A percentile compares a stretch with the other conserved stretches of the same genome.
Conservation (phyloP, 2,329 filamentous ascomycete genomes). For the Aspergillus thermomutatus region DNA sequence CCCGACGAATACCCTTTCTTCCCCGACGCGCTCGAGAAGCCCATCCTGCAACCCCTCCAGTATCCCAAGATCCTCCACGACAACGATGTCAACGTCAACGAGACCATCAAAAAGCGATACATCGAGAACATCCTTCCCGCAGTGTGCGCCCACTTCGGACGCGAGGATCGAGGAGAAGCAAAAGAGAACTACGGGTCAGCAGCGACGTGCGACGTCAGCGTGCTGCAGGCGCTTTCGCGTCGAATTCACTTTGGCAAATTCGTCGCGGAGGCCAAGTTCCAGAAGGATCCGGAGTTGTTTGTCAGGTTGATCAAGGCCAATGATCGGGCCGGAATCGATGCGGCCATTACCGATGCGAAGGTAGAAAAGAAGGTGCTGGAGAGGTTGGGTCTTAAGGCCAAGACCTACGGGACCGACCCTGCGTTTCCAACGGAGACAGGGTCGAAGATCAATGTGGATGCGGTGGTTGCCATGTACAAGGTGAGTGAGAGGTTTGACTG, state of each 20-base stretch:
- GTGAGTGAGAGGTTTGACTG: constrained; percentile 26
- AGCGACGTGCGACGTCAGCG: constrained; percentile 85
- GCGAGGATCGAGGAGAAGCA: constrained; percentile 74
- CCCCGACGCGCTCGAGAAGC: constrained; percentile 70
- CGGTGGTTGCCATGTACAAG: constrained; percentile 83
- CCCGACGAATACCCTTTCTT: constrained; percentile 99
- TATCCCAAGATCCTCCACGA: constrained; percentile 85
- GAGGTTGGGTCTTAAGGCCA: constrained; percentile 79
- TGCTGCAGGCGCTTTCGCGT: constrained; percentile 82
- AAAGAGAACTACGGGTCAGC: constrained; percentile 95
- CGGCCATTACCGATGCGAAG: constrained; percentile 81
- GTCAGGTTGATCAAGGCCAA: constrained; percentile 75
- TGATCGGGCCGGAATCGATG: constrained; percentile 77
- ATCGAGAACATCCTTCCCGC: constrained; percentile 76
- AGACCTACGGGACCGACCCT: constrained; percentile 90
- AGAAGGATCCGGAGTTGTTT: constrained; percentile 74
- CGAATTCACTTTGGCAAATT: constrained; percentile 98
- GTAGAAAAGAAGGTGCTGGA: constrained; percentile 93
- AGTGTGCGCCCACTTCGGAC: constrained; percentile 72
- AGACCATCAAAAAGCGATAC: constrained; percentile 81
- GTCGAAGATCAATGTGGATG: constrained; percentile 85
- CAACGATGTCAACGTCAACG: constrained; percentile 89
- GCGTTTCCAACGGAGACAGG: constrained; percentile 50
- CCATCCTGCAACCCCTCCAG: constrained; percentile 80
- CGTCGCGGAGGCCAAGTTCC: constrained; percentile 94